phyloP scores from a whole-genome alignment of 805 yeast species.

The Lipomyces kockii region DNA sequence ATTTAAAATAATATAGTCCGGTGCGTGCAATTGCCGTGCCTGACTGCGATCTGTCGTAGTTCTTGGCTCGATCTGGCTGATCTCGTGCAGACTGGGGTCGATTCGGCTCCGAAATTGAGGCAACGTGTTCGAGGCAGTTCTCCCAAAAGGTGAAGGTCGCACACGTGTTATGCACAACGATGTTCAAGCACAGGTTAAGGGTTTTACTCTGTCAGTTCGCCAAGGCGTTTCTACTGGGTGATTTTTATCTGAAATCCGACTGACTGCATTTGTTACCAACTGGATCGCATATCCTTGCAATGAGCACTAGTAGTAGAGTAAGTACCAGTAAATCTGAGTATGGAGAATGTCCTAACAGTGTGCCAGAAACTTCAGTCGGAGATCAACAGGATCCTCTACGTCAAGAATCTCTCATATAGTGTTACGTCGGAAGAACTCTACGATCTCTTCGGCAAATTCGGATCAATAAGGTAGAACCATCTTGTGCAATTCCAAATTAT shows the following conservation, averaged over 20 bases:
- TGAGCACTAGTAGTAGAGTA: slow-evolving; percentile 1
- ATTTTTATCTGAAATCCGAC: background rate
- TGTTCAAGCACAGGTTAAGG: background rate
- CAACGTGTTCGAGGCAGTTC: background rate
- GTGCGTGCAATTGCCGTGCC: background rate
- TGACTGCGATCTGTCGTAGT: background rate
- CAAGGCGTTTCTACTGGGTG: background rate
- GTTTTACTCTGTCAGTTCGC: background rate
- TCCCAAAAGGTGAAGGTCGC: background rate
- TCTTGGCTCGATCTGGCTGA: background rate
- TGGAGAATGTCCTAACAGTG: background rate
- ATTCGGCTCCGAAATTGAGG: background rate
- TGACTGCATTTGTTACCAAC: background rate
- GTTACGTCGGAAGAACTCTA: slow-evolving; percentile 54
- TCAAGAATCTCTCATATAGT: slow-evolving; percentile 63
- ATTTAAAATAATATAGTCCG: background rate
- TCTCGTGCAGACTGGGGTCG: background rate
- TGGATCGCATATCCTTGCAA: background rate
- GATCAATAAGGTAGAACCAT: slow-evolving; percentile 50
- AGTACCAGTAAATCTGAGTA: background rate
- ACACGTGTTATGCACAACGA: background rate
- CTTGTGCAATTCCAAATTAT: background rate
- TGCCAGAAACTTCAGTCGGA: slow-evolving; percentile 32
- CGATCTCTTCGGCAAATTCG: slow-evolving; percentile 59
- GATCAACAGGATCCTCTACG: slow-evolving; percentile 50